A percentile compares a stretch with the other conserved stretches of the same genome.
Conservation (phyloP, 2,329 filamentous ascomycete genomes). For the Trichoderma pleuroti region DNA sequence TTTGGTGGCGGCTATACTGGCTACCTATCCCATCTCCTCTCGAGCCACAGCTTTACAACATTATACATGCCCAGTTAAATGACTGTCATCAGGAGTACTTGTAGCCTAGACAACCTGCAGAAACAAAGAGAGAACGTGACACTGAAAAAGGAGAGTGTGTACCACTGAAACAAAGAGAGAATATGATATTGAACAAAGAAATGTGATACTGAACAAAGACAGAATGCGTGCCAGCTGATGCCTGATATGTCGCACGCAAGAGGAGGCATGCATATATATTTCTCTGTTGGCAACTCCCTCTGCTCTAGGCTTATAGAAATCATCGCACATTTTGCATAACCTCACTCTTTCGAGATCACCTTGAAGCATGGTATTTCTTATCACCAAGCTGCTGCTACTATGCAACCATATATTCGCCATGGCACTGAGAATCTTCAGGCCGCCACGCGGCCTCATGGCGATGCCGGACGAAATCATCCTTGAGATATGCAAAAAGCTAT, state of each 20-base stretch:
- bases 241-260: not conserved
- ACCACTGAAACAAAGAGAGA: no score
- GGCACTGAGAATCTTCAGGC: not conserved
- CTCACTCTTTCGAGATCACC: not conserved
- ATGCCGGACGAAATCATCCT: not conserved
- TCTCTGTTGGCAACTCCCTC: not conserved
- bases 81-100: not conserved
- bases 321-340: not conserved
- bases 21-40: not conserved
- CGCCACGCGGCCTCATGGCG: no score
- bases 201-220: no score
- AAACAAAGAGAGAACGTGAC: not conserved
- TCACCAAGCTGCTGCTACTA: not conserved
- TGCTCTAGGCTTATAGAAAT: not conserved
- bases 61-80: not conserved
- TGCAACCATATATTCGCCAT: not conserved
- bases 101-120: not conserved
- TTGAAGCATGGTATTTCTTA: not conserved
- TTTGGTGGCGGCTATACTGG: not conserved
- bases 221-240: not conserved
- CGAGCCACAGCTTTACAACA: not conserved
- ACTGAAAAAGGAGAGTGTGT: not conserved
- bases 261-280: no score
- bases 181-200: no score
- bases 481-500: not conserved